phyloP scores from a whole-genome alignment of 2,329 filamentous ascomycete genomes.

The Magnaporthiopsis incrustans region DNA sequence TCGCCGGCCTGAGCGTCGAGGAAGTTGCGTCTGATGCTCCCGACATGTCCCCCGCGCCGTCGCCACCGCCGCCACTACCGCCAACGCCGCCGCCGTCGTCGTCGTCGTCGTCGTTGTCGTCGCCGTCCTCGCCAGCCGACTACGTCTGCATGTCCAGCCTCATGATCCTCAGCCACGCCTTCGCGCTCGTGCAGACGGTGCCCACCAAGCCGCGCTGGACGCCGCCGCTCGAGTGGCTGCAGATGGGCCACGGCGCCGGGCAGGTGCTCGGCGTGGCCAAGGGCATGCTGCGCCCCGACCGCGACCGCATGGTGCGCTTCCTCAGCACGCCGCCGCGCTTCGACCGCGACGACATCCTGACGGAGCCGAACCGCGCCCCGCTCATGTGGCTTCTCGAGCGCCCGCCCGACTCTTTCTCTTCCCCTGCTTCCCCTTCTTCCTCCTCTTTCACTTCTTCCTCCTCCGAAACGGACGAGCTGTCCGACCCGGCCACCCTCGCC shows the following conservation, averaged over 20 bases:
- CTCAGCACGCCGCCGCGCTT: slow-evolving; percentile 21
- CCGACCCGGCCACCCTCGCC: slow-evolving; percentile 18
- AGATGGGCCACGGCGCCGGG: slow-evolving; percentile 23
- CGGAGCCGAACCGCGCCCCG: slow-evolving; percentile 19
- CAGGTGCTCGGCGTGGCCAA: slow-evolving; percentile 23
- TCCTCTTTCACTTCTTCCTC: no score
- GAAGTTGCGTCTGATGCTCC: no score
- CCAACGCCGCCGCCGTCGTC: no score
- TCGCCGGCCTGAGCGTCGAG: slow-evolving; percentile 19
- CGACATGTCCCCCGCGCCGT: no score
- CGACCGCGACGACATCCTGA: slow-evolving; percentile 23
- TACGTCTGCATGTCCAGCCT: slow-evolving; percentile 27
- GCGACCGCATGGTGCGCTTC: slow-evolving; percentile 19
- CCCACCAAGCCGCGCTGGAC: slow-evolving; percentile 25
- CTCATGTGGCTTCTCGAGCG: slow-evolving; percentile 27
- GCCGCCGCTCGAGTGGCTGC: slow-evolving; percentile 27
- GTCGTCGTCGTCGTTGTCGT: no score
- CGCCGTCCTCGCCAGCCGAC: slow-evolving; percentile 21
- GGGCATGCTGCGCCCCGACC: slow-evolving; percentile 10
- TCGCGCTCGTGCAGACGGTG: slow-evolving; percentile 29
- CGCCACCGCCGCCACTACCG: no score
- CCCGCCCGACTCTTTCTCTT: neutral
- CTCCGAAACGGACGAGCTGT: slow-evolving; percentile 18
- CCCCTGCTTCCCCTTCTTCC: no score
- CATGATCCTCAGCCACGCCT: slow-evolving; percentile 26